A percentile compares a stretch with the other conserved stretches of the same genome.
These are phyloP conservation scores for Eragrostis curvula DNA, from an alignment of 176 grass and related monocot genomes.

Conservation along the genomic window DNA sequence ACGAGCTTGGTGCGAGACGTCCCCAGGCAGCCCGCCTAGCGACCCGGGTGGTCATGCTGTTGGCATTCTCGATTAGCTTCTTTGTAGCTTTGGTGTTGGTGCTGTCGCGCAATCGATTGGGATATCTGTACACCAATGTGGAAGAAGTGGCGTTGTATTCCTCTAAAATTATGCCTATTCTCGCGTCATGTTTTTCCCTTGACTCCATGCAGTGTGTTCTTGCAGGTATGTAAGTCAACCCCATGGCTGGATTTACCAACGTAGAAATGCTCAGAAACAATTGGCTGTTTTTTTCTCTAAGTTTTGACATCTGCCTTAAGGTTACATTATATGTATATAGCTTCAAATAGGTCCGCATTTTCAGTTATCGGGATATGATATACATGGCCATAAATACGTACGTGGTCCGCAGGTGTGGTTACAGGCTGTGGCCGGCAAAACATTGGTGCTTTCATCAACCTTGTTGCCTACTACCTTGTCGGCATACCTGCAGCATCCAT, in stretches of 20 bases:
- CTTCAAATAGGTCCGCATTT: too few relatives aligned
- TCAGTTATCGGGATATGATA: too few relatives aligned
- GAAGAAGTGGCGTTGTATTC: conserved; percentile 48
- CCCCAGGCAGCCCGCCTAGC: conserved; percentile 18
- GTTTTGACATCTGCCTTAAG: too few relatives aligned
- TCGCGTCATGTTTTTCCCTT: conserved; percentile 50
- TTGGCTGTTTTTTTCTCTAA: too few relatives aligned
- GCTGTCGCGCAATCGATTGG: conserved; percentile 45
- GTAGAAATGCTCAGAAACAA: too few relatives aligned
- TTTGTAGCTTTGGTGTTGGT: conserved; percentile 40
- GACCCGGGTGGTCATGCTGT: conserved; percentile 19
- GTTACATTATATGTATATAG: too few relatives aligned
- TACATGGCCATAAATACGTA: too few relatives aligned
- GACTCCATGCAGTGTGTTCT: conserved; percentile 59
- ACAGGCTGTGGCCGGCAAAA: background rate
- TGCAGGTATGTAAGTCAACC: conserved; percentile 39
- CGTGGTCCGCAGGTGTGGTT: background rate
- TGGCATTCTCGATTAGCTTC: conserved; percentile 28
- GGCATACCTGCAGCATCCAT: too few relatives aligned
- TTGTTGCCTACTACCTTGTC: too few relatives aligned
- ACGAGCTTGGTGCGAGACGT: conserved; percentile 47
- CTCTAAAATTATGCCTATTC: conserved; percentile 44
- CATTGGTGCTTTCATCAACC: too few relatives aligned
- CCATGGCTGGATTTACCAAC: too few relatives aligned
- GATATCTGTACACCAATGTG: conserved; percentile 54